Conservation (phyloP, 345 rosid genomes). For the Syzygium grande region DNA sequence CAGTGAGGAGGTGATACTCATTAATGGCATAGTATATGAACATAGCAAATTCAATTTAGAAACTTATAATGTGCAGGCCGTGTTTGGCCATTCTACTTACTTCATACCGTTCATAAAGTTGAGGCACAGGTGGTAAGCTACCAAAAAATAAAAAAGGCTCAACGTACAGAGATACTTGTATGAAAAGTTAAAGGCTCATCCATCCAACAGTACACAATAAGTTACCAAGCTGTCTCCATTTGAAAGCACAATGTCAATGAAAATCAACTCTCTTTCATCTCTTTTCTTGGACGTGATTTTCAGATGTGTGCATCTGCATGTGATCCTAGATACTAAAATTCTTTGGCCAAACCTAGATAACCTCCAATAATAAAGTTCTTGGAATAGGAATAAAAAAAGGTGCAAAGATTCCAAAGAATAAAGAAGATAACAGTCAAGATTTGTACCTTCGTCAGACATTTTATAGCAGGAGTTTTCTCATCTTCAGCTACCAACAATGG, state of each 20-base stretch:
- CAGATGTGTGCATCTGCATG: not conserved
- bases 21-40: not conserved
- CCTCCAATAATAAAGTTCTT: not conserved
- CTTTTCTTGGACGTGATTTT: not conserved
- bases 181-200: not conserved
- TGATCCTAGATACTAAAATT: not conserved
- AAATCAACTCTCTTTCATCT: not conserved
- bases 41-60: not conserved
- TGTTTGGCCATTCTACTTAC: not conserved
- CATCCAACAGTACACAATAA: not conserved
- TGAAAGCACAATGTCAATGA: not conserved
- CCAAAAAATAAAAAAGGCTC: not conserved
- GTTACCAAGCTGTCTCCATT: not conserved
- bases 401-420: not conserved
- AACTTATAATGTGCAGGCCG: not conserved
- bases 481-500: constrained; percentile 47
- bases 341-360: not conserved
- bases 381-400: not conserved
- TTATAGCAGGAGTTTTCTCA: constrained; percentile 42
- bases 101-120: not conserved
- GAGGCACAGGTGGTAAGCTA: not conserved
- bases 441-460: constrained; percentile 40
- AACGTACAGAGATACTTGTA: not conserved
- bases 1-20: not conserved
- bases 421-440: not conserved